These are phyloP conservation scores for Suillus ampliporus DNA, from an alignment of 768 basidiomycete species.

Conservation along the genomic window DNA sequence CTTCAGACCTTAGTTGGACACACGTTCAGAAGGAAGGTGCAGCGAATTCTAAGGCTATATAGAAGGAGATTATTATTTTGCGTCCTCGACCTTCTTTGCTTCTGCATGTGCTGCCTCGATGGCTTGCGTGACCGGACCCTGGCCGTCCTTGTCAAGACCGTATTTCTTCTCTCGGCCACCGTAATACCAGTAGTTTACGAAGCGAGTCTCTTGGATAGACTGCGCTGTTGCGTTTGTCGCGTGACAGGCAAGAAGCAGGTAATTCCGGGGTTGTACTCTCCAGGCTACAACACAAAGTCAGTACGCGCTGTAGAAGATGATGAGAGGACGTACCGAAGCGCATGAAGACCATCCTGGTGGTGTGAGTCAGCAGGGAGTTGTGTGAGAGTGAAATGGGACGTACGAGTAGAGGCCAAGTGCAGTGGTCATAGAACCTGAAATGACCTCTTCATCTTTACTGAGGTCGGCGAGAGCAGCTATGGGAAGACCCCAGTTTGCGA, in stretches of 20 bases:
- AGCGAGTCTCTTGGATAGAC: slow-evolving; percentile 80
- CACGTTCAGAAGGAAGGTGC: not conserved
- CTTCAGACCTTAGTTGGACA: slow-evolving; percentile 9
- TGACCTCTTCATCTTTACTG: slow-evolving; percentile 92
- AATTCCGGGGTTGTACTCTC: slow-evolving; percentile 95
- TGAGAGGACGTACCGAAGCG: slow-evolving; percentile 74
- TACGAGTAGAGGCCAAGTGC: slow-evolving; percentile 92
- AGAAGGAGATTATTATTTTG: slow-evolving; percentile 21
- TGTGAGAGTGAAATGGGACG: slow-evolving; percentile 43
- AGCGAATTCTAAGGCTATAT: not conserved
- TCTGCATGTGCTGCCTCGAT: slow-evolving; percentile 51
- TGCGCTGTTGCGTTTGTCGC: slow-evolving; percentile 91
- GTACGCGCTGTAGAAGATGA: slow-evolving; percentile 1
- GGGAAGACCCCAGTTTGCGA: slow-evolving; percentile 98
- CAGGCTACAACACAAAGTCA: slow-evolving; percentile 62
- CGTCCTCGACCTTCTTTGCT: slow-evolving; percentile 42
- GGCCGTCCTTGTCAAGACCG: slow-evolving; percentile 40
- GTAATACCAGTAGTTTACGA: slow-evolving; percentile 88
- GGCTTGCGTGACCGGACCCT: slow-evolving; percentile 55
- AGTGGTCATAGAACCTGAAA: slow-evolving; percentile 96
- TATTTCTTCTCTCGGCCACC: slow-evolving; percentile 84
- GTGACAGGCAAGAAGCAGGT: slow-evolving; percentile 94
- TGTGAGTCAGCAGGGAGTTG: slow-evolving; percentile 16
- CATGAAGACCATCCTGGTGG: slow-evolving; percentile 81
- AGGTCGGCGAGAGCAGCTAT: slow-evolving; percentile 92